Conservation (phyloP, 345 rosid genomes). For the Brassica nigra region DNA sequence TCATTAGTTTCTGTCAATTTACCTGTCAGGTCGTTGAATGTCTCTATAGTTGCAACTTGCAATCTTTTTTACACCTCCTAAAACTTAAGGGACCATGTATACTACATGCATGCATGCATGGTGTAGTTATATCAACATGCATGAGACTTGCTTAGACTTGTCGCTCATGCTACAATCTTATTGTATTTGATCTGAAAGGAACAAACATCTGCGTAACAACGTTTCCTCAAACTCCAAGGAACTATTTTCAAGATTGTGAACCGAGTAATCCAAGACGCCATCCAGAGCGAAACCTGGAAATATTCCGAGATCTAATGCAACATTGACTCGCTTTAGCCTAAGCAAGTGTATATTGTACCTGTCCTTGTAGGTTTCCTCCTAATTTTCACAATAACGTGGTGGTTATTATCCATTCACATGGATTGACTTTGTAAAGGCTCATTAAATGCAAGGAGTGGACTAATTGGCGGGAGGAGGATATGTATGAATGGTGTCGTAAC, state of each 20-base stretch:
- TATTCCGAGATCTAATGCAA: no score
- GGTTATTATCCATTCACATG: constrained; percentile 26
- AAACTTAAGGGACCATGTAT: constrained; percentile 8
- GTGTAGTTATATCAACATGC: not conserved
- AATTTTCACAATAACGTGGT: constrained; percentile 2
- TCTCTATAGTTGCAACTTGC: constrained; percentile 21
- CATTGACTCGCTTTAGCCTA: not conserved
- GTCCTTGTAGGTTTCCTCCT: not conserved
- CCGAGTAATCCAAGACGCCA: no score
- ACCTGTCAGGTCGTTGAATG: constrained; percentile 1
- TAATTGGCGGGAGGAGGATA: constrained; percentile 6
- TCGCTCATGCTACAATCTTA: not conserved
- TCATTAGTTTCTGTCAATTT: constrained; percentile 13
- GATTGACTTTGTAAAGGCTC: constrained; percentile 28
- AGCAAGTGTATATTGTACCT: not conserved
- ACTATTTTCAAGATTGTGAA: not conserved
- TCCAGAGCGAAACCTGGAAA: no score
- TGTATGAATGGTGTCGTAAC: constrained; percentile 24
- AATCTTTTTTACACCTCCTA: constrained; percentile 4
- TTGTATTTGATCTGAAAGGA: not conserved
- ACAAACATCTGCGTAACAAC: not conserved
- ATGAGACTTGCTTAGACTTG: constrained; percentile 1
- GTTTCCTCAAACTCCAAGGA: not conserved
- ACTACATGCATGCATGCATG: not conserved
- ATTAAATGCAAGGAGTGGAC: constrained; percentile 39